A percentile compares a stretch with the other conserved stretches of the same genome.
Conservation (phyloP, 768 basidiomycete species). For the Lactarius hatsudake region DNA sequence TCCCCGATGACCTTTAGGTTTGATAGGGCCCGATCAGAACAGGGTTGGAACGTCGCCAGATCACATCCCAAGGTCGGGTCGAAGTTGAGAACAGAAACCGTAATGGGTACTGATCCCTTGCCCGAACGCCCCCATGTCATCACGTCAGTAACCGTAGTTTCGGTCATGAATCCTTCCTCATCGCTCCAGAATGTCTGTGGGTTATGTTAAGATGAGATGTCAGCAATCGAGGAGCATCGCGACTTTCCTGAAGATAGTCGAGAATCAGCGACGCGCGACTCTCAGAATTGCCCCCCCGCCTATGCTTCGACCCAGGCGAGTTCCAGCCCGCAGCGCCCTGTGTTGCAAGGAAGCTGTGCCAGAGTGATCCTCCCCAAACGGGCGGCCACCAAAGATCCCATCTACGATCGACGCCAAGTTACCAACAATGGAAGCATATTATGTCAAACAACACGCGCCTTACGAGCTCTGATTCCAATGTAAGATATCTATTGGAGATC, state of each 20-base stretch:
- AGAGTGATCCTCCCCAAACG: constrained; percentile 19
- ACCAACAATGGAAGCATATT: neutral
- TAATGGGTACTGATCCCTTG: neutral
- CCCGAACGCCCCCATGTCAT: constrained; percentile 16
- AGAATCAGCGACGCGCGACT: constrained; percentile 14
- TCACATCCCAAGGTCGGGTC: constrained; percentile 23
- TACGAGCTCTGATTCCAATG: constrained; percentile 24
- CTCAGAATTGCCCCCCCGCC: constrained; percentile 2
- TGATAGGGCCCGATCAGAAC: constrained; percentile 22
- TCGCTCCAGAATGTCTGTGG: constrained; percentile 22
- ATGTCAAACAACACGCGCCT: neutral
- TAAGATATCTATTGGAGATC: constrained; percentile 19
- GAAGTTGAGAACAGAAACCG: constrained; percentile 16
- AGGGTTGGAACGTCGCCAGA: constrained; percentile 16
- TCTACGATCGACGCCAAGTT: neutral
- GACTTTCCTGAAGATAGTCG: constrained; percentile 21
- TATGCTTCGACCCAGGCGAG: constrained; percentile 13
- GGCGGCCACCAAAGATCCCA: constrained; percentile 21
- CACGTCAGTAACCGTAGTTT: constrained; percentile 19
- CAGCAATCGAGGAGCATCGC: neutral
- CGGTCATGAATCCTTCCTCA: constrained; percentile 17
- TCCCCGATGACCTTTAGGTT: constrained; percentile 16
- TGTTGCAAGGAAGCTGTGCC: constrained; percentile 21
- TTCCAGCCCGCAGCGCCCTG: constrained; percentile 13
- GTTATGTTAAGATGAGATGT: neutral